Conservation (phyloP, 1,139 yeast genomes). For the Diutina rugosa region DNA sequence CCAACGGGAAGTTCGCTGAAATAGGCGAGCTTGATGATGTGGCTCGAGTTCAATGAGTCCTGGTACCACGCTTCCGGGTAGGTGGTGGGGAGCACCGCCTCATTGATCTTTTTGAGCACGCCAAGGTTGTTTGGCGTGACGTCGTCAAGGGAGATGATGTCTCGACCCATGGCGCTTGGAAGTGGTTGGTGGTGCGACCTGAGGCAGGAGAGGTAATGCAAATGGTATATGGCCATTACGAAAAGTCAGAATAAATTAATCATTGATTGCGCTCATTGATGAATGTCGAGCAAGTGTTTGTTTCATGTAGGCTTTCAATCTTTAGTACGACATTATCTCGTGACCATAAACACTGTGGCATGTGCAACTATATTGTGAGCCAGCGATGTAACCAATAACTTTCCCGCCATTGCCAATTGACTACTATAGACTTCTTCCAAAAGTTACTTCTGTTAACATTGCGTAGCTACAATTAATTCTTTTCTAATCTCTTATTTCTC, state of each 20-base stretch:
- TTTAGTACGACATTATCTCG: neutral
- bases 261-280: too few relatives aligned
- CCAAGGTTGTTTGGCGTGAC: conserved; percentile 44
- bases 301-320: too few relatives aligned
- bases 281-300: too few relatives aligned
- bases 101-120: conserved; percentile 35
- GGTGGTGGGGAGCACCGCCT: conserved; percentile 24
- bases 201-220: neutral
- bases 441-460: too few relatives aligned
- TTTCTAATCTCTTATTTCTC: too few relatives aligned
- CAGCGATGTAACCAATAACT: neutral
- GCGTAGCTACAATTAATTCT: too few relatives aligned
- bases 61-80: conserved; percentile 35
- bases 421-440: too few relatives aligned
- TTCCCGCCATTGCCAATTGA: neutral
- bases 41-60: conserved; percentile 21
- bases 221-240: neutral
- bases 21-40: conserved; percentile 32
- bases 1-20: conserved; percentile 65
- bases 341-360: neutral
- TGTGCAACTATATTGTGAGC: neutral
- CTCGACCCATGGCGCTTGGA: conserved; percentile 14
- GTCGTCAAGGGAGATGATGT: conserved; percentile 38
- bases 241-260: neutral
- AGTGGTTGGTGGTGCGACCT: neutral